Conservation (phyloP, 202 grass and related monocot species). For the Thinopyrum obtusiflorum region DNA sequence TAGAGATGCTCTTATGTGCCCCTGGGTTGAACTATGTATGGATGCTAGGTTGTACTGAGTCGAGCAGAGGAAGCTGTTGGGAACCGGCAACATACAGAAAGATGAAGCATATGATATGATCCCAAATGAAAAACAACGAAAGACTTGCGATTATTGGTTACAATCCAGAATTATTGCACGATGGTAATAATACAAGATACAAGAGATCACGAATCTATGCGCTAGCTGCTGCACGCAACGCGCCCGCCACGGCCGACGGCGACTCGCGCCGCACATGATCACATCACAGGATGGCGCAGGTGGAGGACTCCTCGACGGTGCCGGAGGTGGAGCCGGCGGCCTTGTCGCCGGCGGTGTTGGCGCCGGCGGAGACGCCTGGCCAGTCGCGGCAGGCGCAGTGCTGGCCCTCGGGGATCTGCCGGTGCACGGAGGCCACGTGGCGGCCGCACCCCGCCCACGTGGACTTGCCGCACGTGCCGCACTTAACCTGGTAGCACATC, state of each 20-base stretch:
- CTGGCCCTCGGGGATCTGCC: constrained; percentile 69
- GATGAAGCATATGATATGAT: background rate
- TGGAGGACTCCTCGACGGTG: background rate
- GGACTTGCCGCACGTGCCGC: constrained; percentile 64
- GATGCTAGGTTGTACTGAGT: too few species aligned
- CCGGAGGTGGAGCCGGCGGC: background rate
- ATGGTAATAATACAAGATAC: too few species aligned
- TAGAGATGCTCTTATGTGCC: too few species aligned
- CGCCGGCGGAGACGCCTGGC: constrained; percentile 53
- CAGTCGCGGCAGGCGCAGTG: constrained; percentile 81
- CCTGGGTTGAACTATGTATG: too few species aligned
- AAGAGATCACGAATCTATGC: too few species aligned
- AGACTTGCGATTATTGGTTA: background rate
- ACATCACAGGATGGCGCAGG: constrained; percentile 36
- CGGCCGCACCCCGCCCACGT: constrained; percentile 79
- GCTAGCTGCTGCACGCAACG: too few species aligned
- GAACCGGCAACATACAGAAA: too few species aligned
- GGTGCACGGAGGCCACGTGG: constrained; percentile 73
- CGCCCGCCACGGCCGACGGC: background rate
- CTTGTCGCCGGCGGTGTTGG: background rate
- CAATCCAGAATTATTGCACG: background rate
- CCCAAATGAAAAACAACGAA: background rate
- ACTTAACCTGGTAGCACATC: constrained; percentile 83
- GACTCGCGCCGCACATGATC: too few species aligned
- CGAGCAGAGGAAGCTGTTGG: too few species aligned